Percentiles rank a stretch among this genome's conserved stretches.
These are phyloP conservation scores for Ophiostoma montium DNA, from an alignment of 2,329 filamentous ascomycete genomes.

Conservation along the genomic window DNA sequence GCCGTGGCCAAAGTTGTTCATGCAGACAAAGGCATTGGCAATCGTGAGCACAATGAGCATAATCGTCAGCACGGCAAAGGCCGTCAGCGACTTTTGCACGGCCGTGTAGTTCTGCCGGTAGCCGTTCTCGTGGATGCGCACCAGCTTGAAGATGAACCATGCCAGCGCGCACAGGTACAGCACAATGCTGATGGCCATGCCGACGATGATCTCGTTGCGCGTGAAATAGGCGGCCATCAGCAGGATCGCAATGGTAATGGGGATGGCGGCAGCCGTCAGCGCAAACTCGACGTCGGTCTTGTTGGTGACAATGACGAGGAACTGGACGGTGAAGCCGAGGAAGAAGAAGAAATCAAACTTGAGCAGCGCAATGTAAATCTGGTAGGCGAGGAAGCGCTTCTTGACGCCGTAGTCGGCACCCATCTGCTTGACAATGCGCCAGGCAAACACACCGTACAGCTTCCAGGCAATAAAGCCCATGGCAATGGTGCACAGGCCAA, in stretches of 20 bases:
- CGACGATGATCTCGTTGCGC: constrained; percentile 62
- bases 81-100: constrained; percentile 73
- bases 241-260: constrained; percentile 80
- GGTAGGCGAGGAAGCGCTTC: constrained; percentile 87
- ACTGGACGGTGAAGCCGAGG: constrained; percentile 95
- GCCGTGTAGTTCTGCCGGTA: constrained; percentile 53
- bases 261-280: constrained; percentile 78
- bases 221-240: constrained; percentile 75
- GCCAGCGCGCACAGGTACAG: constrained; percentile 79
- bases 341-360: constrained; percentile 99
- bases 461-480: constrained; percentile 80
- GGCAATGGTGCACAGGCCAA: constrained; percentile 58
- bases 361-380: constrained; percentile 95
- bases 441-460: constrained; percentile 95
- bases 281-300: constrained; percentile 61
- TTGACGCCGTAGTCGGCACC: constrained; percentile 95
- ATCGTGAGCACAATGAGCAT: constrained; percentile 82
- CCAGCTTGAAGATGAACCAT: constrained; percentile 97
- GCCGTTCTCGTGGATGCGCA: constrained; percentile 72
- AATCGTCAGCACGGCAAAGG: constrained; percentile 88
- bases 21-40: constrained; percentile 72
- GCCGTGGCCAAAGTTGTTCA: constrained; percentile 78
- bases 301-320: constrained; percentile 76
- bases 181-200: constrained; percentile 66
- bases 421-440: constrained; percentile 99